Percentiles rank a stretch among this genome's conserved stretches.
phyloP scores from a whole-genome alignment of 305 asterid genomes.

The Fraxinus paxiana region DNA sequence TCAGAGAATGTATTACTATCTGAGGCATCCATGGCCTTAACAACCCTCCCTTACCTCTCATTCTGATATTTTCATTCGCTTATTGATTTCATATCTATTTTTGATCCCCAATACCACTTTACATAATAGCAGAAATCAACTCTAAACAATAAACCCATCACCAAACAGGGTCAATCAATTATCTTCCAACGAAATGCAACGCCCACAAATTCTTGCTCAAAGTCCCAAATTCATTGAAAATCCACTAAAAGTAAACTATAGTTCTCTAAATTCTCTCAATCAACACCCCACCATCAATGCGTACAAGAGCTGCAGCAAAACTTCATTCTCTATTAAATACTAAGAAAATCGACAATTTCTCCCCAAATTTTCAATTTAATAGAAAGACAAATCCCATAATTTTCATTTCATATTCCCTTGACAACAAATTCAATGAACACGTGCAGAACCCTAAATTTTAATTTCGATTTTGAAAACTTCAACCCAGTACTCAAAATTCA shows the following conservation, averaged over 20 bases:
- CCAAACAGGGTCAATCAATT: conserved; percentile 8
- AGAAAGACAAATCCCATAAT: neutral
- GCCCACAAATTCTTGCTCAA: conserved; percentile 10
- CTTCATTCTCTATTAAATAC: conserved; percentile 21
- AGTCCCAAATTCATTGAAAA: conserved; percentile 6
- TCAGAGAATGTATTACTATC: conserved; percentile 50
- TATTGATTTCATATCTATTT: conserved; percentile 36
- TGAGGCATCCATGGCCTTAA: conserved; percentile 58
- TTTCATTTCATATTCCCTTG: neutral
- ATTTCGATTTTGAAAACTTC: neutral
- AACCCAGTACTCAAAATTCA: neutral
- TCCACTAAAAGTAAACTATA: neutral
- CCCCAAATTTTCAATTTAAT: neutral
- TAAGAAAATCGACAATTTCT: neutral
- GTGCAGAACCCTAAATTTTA: neutral
- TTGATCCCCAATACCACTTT: conserved; percentile 18
- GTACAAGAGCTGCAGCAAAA: conserved; percentile 13
- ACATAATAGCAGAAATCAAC: conserved; percentile 8
- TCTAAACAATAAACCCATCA: conserved; percentile 6
- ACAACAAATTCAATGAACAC: neutral
- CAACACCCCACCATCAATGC: conserved; percentile 4
- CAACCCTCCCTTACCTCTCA: conserved; percentile 48
- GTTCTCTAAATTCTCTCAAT: conserved; percentile 6
- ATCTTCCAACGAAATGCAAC: conserved; percentile 16
- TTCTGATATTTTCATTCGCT: conserved; percentile 54